These are phyloP conservation scores for Leishmania martiniquensis DNA, from an alignment of 208 protist genomes.

Conservation along the genomic window DNA sequence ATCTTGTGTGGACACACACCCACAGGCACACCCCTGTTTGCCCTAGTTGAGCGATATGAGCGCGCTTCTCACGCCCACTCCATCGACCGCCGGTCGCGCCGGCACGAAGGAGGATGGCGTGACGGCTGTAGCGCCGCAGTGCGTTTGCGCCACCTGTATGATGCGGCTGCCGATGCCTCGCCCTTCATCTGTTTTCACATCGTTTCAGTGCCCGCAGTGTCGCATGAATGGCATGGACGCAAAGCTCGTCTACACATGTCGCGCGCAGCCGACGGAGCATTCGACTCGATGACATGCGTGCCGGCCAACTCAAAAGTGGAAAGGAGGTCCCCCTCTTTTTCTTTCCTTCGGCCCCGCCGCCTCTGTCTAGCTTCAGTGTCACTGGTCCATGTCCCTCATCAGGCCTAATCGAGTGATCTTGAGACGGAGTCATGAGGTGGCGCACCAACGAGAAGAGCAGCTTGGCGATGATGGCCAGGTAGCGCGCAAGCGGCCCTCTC, in stretches of 20 bases:
- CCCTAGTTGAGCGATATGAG: conserved; percentile 11
- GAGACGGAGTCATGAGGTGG: neutral
- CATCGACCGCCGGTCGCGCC: conserved; percentile 18
- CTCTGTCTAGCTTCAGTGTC: neutral
- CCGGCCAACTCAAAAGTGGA: neutral
- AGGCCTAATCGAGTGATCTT: neutral
- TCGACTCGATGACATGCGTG: conserved; percentile 55
- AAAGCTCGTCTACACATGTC: conserved; percentile 79
- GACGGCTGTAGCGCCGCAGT: conserved; percentile 37
- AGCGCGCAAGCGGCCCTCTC: neutral
- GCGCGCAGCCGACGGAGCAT: conserved; percentile 76
- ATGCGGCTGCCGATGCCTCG: conserved; percentile 61
- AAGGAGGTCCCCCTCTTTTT: neutral
- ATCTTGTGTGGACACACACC: neutral
- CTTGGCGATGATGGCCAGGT: neutral
- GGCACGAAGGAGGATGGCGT: conserved; percentile 15
- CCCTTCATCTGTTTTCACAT: conserved; percentile 44
- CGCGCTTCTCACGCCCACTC: conserved; percentile 9
- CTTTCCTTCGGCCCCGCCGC: neutral
- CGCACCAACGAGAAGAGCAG: neutral
- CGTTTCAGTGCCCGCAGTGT: conserved; percentile 85
- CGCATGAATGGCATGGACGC: conserved; percentile 75
- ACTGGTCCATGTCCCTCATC: neutral
- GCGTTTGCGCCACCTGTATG: conserved; percentile 82
- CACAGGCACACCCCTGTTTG: neutral